Evolutionary conservation across 768 basidiomycete genomes (phyloP).

Genomic region (Phanerochaete sordida): DNA sequence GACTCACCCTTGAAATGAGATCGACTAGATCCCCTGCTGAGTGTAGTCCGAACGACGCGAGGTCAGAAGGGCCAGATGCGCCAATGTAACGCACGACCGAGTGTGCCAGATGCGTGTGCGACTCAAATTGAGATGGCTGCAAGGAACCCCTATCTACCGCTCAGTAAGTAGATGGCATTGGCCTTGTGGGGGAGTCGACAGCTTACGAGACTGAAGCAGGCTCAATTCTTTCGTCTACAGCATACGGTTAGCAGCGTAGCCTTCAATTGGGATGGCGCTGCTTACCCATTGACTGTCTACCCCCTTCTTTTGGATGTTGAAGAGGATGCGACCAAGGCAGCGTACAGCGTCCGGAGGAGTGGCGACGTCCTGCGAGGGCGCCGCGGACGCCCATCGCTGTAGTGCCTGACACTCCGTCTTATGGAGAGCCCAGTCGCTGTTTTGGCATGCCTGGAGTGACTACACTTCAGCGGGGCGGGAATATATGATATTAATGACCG

Average conservation of each 20-base stretch:
- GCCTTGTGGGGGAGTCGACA: neutral
- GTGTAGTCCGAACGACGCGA: conserved; percentile 52
- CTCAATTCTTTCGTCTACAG: conserved; percentile 62
- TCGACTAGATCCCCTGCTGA: conserved; percentile 64
- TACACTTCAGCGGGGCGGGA: neutral
- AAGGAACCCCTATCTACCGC: conserved; percentile 55
- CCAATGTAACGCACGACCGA: conserved; percentile 70
- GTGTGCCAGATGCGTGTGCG: conserved; percentile 70
- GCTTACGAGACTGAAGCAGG: conserved; percentile 69
- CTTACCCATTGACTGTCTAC: conserved; percentile 55
- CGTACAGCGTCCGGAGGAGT: conserved; percentile 78
- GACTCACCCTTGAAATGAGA: conserved; percentile 65
- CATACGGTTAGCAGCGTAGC: neutral
- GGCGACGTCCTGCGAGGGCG: conserved; percentile 42
- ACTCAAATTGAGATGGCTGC: conserved; percentile 43
- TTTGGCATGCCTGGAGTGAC: conserved; percentile 77
- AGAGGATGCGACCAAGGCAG: conserved; percentile 73
- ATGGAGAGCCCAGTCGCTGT: conserved; percentile 68
- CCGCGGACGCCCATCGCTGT: conserved; percentile 48
- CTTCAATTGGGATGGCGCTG: no score
- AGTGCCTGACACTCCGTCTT: conserved; percentile 77
- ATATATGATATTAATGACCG: conserved; percentile 2
- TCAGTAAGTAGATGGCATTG: neutral
- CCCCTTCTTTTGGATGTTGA: conserved; percentile 57
- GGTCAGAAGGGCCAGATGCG: conserved; percentile 53